Percentiles rank a stretch among this genome's conserved stretches.
These are phyloP conservation scores for Pachyrhizus erosus DNA, from an alignment of 306 rosid species.

Conservation along the genomic window DNA sequence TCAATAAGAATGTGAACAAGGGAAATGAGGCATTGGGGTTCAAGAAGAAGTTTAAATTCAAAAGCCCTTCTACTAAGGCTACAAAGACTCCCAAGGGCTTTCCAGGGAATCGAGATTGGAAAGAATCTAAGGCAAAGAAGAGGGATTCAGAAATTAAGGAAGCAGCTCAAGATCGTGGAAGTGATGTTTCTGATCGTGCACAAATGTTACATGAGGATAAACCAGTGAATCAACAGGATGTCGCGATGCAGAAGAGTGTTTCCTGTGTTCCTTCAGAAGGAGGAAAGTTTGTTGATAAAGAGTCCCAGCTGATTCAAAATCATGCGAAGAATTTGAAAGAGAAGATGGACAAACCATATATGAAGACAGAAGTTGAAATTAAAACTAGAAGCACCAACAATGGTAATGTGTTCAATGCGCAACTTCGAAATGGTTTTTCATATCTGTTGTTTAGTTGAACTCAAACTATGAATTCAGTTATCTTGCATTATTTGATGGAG, in stretches of 20 bases:
- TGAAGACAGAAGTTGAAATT: conserved; percentile 39
- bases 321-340: conserved; percentile 45
- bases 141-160: conserved; percentile 21
- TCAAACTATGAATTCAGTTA: conserved; percentile 3
- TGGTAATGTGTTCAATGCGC: conserved; percentile 59
- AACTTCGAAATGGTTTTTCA: conserved; percentile 26
- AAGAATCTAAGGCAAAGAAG: conserved; percentile 39
- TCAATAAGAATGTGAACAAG: conserved; percentile 40
- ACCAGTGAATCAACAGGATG: conserved; percentile 35
- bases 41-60: conserved; percentile 62
- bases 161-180: conserved; percentile 34
- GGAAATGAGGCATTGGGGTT: conserved; percentile 50
- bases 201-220: conserved; percentile 26
- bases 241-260: conserved; percentile 19
- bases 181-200: conserved; percentile 36
- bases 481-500: conserved; percentile 12
- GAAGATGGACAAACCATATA: conserved; percentile 25
- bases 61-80: conserved; percentile 54
- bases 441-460: conserved; percentile 24
- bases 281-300: background rate
- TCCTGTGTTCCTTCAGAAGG: conserved; percentile 29
- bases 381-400: conserved; percentile 26
- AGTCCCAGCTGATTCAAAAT: conserved; percentile 22
- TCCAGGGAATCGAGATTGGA: conserved; percentile 47
- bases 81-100: conserved; percentile 68